phyloP scores from a whole-genome alignment of 805 yeast species.

The Candida sakaeoensis region DNA sequence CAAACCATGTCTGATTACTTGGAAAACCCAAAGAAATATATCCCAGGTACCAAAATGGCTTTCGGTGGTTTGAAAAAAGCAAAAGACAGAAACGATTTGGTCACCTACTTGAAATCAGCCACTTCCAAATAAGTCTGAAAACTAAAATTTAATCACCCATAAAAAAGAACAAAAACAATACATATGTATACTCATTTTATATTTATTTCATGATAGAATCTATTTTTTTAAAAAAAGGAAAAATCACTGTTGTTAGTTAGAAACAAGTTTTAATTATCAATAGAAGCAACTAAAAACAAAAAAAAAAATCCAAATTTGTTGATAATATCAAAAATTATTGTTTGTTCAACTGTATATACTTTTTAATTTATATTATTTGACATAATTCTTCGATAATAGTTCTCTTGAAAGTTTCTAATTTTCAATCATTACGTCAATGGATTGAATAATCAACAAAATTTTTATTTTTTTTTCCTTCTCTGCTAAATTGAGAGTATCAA shows the following conservation, averaged over 20 bases:
- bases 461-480: not conserved
- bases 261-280: not conserved
- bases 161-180: not conserved
- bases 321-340: constrained; percentile 1
- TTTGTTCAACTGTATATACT: constrained; percentile 9
- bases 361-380: constrained; percentile 4
- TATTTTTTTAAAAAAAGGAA: too few species aligned
- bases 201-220: constrained; percentile 7
- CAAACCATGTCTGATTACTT: constrained; percentile 92
- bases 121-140: constrained; percentile 22
- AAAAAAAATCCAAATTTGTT: not conserved
- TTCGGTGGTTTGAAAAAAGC: constrained; percentile 99
- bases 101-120: constrained; percentile 69
- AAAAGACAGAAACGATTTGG: constrained; percentile 96
- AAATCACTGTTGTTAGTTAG: too few species aligned
- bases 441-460: too few species aligned
- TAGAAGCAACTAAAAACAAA: not conserved
- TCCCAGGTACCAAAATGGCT: constrained; percentile 99
- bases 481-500: not conserved
- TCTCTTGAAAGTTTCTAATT: not conserved
- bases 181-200: not conserved
- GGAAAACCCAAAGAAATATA: constrained; percentile 99
- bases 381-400: not conserved
- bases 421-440: not conserved
- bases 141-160: too few species aligned